Conservation (phyloP, 371 early-diverging fungal genomes). For the Sporodiniella umbellata region DNA sequence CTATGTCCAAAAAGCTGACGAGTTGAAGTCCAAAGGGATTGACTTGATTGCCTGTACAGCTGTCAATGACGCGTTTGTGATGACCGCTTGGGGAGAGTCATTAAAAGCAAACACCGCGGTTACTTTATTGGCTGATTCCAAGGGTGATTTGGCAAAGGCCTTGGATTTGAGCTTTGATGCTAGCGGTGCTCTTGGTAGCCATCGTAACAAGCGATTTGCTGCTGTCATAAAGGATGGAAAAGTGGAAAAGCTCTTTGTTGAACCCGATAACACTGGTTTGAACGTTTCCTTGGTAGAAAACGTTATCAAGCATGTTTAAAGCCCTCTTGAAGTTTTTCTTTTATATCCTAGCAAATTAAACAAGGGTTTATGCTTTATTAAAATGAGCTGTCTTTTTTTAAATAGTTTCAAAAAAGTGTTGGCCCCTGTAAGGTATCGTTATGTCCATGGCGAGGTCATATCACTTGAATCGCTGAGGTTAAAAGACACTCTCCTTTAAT, state of each 20-base stretch:
- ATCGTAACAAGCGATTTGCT: slow-evolving; percentile 68
- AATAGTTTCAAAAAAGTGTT: no score
- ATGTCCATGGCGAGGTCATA: no score
- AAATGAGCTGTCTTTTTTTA: no score
- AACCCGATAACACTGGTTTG: slow-evolving; percentile 59
- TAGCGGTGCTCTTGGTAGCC: slow-evolving; percentile 59
- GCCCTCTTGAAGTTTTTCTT: not conserved
- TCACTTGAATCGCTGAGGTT: no score
- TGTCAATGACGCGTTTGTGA: slow-evolving; percentile 74
- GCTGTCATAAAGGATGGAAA: slow-evolving; percentile 58
- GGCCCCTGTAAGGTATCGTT: no score
- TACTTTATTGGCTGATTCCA: slow-evolving; percentile 63
- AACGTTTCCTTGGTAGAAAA: slow-evolving; percentile 54
- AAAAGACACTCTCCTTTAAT: no score
- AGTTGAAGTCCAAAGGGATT: slow-evolving; percentile 59
- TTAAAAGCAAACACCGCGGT: slow-evolving; percentile 34
- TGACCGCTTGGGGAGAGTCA: slow-evolving; percentile 67
- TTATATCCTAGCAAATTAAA: not conserved
- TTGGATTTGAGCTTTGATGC: slow-evolving; percentile 67
- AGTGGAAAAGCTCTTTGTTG: slow-evolving; percentile 46
- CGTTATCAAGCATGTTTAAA: slow-evolving; percentile 21
- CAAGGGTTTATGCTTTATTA: no score
- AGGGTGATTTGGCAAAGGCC: slow-evolving; percentile 60
- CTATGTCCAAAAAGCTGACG: slow-evolving; percentile 56
- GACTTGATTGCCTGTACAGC: slow-evolving; percentile 64